phyloP scores from a whole-genome alignment of 2,329 filamentous ascomycete species.

The Cladosporium velox region DNA sequence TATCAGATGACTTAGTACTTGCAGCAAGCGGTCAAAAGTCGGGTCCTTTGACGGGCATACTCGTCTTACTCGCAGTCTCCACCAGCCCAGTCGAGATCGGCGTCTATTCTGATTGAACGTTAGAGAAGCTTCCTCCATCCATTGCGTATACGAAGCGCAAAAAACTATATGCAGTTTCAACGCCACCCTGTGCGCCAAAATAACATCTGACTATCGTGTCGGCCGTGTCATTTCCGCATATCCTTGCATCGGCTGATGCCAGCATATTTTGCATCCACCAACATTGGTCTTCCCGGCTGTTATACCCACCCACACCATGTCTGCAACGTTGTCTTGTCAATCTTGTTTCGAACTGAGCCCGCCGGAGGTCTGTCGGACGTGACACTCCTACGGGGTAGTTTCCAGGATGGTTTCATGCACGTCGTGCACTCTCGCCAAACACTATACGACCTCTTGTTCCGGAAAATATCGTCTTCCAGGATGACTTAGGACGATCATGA shows the following conservation, averaged over 20 bases:
- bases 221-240: not conserved
- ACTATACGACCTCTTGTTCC: not conserved
- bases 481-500: not conserved
- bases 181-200: constrained; percentile 5
- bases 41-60: constrained; percentile 4
- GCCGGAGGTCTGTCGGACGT: not conserved
- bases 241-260: constrained; percentile 2
- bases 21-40: constrained; percentile 16
- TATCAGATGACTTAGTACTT: constrained; percentile 15
- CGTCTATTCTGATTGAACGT: constrained; percentile 5
- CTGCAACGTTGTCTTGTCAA: constrained; percentile 3
- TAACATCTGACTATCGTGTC: not conserved
- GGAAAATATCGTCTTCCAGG: not conserved
- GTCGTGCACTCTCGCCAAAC: not conserved
- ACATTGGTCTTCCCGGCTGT: constrained; percentile 12
- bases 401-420: not conserved
- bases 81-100: not conserved
- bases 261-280: not conserved
- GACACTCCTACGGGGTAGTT: not conserved
- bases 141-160: constrained; percentile 1
- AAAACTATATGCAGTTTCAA: constrained; percentile 9
- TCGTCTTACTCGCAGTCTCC: constrained; percentile 8
- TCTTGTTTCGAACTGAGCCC: constrained; percentile 2
- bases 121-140: constrained; percentile 3
- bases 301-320: constrained; percentile 21